Evolutionary conservation across 2,329 filamentous ascomycete genomes (phyloP), one percentile per base, ranked within the genome.

Genomic region (Alternaria atra): DNA sequence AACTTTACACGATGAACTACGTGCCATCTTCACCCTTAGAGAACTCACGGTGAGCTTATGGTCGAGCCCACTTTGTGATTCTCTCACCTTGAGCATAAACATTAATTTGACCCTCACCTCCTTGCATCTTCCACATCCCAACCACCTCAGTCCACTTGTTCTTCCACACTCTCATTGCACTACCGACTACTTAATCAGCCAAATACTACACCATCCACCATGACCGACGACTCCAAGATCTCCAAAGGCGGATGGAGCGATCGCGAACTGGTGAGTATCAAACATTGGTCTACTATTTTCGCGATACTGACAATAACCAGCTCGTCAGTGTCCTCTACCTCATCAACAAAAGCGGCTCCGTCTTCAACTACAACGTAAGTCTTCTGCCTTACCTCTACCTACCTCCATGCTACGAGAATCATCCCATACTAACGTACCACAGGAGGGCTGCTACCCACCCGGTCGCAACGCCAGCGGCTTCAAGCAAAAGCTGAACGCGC

Each of bases 401-500:
- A 6, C 13, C 7, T 3, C 34, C n/a, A 20, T 17, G 43, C 30
- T 7, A 4, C n/a, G 30, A 12, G 47, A 23, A 51, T 12, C 5
- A n/a, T 20, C 13, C 55, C 54, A 34, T 29, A 2, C 25, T n/a
- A 13, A 52, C 29, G 6, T n/a, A 23, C 13, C n/a, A 20, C 40
- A 75, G 72, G 63, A 58, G 1, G 65, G 64, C 3, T 63, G 63
- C 5, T 59, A 60, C 13, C 73, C 72, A 0, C 44, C 47, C 15
- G 68, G 67, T 5, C 72, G 73, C 48, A 65, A 63, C 35, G 46
- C 44, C 25, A 69, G 60, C 7, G 72, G 71, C 12, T 73, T 63
- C 47, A n/a, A 15, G 3, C 60, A 73, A 54, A 68, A 68, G 54
- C 66, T 73, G 57, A 42, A 63, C 34, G 50, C 23, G 5, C 50